phyloP scores from a whole-genome alignment of 441 rosid genomes.

The Flueggea neowawraea region DNA sequence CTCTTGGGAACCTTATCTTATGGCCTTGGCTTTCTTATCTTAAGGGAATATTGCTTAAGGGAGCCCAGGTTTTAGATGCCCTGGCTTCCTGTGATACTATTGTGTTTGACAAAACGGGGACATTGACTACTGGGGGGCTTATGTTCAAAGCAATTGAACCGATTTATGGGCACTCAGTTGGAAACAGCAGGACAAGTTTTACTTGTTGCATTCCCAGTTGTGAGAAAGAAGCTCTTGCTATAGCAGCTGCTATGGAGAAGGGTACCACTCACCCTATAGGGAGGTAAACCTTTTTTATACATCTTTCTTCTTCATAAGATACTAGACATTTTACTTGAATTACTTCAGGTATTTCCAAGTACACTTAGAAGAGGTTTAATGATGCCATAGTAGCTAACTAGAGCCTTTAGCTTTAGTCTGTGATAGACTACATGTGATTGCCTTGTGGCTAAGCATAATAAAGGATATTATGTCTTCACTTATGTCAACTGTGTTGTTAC shows the following conservation, averaged over 20 bases:
- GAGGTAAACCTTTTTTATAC: slow-evolving; percentile 41
- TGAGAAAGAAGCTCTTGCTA: slow-evolving; percentile 94
- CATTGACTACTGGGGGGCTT: slow-evolving; percentile 93
- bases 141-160: slow-evolving; percentile 91
- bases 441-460: too few relatives aligned
- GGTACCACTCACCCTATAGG: slow-evolving; percentile 99
- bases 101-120: slow-evolving; percentile 98
- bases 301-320: background rate
- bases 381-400: too few relatives aligned
- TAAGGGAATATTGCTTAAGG: slow-evolving; percentile 92
- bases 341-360: background rate
- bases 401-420: too few relatives aligned
- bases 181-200: slow-evolving; percentile 23
- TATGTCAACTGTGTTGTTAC: too few relatives aligned
- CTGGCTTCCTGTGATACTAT: slow-evolving; percentile 80
- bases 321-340: background rate
- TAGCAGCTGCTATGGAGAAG: slow-evolving; percentile 98
- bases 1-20: slow-evolving; percentile 1
- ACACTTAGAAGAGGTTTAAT: background rate
- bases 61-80: slow-evolving; percentile 91
- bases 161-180: slow-evolving; percentile 62
- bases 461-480: too few relatives aligned
- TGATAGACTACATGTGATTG: too few relatives aligned
- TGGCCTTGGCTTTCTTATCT: slow-evolving; percentile 16
- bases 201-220: slow-evolving; percentile 76